Percentiles rank a stretch among this genome's conserved stretches.
Evolutionary conservation across 1,284 basidiomycete species (phyloP).

Genomic region (Sutorius eximius): DNA sequence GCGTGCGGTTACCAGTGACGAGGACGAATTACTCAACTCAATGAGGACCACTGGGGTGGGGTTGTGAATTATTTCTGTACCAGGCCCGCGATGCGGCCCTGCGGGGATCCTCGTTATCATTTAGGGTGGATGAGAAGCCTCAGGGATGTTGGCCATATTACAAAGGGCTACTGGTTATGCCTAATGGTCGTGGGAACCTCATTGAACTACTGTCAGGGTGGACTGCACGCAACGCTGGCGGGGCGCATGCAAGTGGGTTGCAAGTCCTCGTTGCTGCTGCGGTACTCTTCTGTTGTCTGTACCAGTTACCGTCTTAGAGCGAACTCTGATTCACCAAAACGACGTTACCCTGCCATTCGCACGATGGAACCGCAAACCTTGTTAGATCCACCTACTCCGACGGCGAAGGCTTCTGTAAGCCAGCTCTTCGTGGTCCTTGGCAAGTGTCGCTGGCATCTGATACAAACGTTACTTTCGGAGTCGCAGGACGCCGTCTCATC

Average conservation of each 20-base stretch:
- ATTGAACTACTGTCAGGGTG: neutral
- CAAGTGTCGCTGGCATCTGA: neutral
- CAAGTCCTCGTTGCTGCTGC: neutral
- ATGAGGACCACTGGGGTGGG: too few relatives aligned
- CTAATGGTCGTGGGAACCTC: neutral
- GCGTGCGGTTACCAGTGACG: neutral
- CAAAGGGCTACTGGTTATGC: neutral
- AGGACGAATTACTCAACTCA: too few relatives aligned
- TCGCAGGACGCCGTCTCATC: neutral
- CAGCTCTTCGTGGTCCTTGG: neutral
- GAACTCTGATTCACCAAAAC: neutral
- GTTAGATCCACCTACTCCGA: neutral
- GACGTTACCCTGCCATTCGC: neutral
- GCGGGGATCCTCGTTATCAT: neutral
- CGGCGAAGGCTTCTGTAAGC: constrained; percentile 3
- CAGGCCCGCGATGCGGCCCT: too few relatives aligned
- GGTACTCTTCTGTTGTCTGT: neutral
- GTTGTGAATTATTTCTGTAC: too few relatives aligned
- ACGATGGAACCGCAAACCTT: constrained; percentile 6
- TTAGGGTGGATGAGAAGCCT: too few relatives aligned
- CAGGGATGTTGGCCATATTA: too few relatives aligned
- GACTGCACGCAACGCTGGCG: neutral
- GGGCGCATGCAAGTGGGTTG: neutral
- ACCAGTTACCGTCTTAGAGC: neutral
- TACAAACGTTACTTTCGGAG: neutral